Evolutionary conservation across 2,329 filamentous ascomycete species (phyloP), one percentile per base, ranked within the genome.

Genomic region (Fusarium tjaetaba): DNA sequence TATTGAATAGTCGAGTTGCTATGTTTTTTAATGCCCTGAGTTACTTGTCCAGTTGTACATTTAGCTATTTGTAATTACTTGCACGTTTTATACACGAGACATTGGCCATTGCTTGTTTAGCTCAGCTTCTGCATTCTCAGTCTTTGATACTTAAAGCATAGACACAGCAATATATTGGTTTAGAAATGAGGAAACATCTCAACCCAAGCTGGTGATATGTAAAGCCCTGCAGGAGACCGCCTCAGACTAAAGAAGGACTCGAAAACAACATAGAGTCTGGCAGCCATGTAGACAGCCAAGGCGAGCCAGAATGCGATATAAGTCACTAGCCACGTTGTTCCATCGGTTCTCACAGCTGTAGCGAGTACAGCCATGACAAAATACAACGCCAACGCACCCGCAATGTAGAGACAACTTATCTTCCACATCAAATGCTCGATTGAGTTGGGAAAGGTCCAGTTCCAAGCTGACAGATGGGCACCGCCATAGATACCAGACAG

Each of bases 61-160:
- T 61, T 77, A 71, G 64, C 38, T 68, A 59, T 57, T 77, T 74
- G 73, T 76, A 73, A 76, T 74, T 63, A 58, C 49, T 63, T 56
- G 43, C 36, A 61, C 41, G 15, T 56, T 62, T 61, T 63, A 61
- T 68, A 48, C 41, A 48, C 49, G 11, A 34, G 38, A 43, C 13
- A 48, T 48, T 59, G 14, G 39, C 11, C n/a, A 28, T 49, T 32
- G 16, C 15, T 41, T 41, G 20, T 32, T 20, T 49, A 36, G 42
- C 24, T 51, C 26, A 20, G 9, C 28, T 18, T 24, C 6, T 16
- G 7, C 16, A 15, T 18, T n/a, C 4, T 18, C 7, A 28, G 41
- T n/a, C 55, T 36, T 28, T 56, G 26, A 26, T 38, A 36, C 20
- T 13, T 16, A 2, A 13, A 38, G 18, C 14, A 22, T 36, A n/a